Evolutionary conservation across 768 basidiomycete genomes (phyloP).

Genomic region (Cystobasidiopsis lactophilus): DNA sequence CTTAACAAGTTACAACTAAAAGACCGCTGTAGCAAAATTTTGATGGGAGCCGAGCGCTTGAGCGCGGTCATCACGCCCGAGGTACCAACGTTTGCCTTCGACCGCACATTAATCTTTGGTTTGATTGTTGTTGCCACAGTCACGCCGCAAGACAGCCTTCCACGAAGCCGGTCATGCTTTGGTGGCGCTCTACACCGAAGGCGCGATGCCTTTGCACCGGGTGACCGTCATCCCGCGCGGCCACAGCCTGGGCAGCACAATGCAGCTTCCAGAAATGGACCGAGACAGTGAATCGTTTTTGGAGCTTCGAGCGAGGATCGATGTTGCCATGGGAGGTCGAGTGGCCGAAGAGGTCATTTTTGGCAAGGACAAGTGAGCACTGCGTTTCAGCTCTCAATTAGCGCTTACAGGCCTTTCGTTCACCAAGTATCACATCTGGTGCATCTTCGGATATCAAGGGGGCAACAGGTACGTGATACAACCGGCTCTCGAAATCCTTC

Average conservation of each 20-base stretch:
- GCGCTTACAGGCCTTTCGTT: constrained; percentile 34
- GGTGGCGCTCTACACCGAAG: constrained; percentile 36
- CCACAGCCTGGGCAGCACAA: constrained; percentile 55
- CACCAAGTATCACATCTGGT: constrained; percentile 77
- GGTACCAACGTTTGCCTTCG: constrained; percentile 39
- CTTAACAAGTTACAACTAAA: no score
- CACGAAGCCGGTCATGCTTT: constrained; percentile 39
- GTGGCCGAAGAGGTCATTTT: constrained; percentile 54
- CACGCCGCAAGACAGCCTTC: constrained; percentile 49
- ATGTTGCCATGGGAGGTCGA: constrained; percentile 27
- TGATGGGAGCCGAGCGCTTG: constrained; percentile 90
- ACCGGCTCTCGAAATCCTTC: constrained; percentile 46
- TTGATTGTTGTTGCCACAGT: neutral
- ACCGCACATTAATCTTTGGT: no score
- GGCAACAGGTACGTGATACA: constrained; percentile 55
- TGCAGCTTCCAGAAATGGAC: constrained; percentile 26
- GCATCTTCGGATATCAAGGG: constrained; percentile 65
- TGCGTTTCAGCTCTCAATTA: neutral
- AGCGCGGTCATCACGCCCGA: constrained; percentile 72
- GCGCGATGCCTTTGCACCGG: constrained; percentile 91
- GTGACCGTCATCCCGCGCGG: constrained; percentile 95
- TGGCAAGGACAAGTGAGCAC: constrained; percentile 14
- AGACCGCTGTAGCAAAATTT: constrained; percentile 28
- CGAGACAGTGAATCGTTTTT: constrained; percentile 18
- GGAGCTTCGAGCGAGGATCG: constrained; percentile 24